Evolutionary conservation across 1,284 basidiomycete species (phyloP).

Genomic region (Quambalaria eucalypti): DNA sequence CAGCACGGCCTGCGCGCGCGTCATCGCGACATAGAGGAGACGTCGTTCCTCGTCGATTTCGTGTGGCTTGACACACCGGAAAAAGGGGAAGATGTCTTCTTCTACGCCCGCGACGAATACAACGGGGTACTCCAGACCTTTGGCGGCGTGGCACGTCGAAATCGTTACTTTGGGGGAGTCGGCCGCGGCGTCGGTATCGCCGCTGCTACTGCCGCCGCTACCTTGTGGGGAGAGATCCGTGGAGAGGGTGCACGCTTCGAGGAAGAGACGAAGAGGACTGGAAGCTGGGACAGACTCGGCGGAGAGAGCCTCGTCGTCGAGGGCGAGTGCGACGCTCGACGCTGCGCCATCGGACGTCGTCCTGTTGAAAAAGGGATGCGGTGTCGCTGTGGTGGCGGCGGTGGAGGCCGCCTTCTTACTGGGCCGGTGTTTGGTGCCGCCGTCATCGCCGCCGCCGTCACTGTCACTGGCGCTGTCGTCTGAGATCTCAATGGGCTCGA

Average conservation of each 20-base stretch:
- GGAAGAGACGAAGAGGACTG: conserved; percentile 62
- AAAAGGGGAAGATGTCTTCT: conserved; percentile 68
- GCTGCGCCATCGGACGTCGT: no score
- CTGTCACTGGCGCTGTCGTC: no score
- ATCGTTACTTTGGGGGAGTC: conserved; percentile 58
- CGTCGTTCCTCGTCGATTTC: conserved; percentile 74
- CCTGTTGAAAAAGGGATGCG: no score
- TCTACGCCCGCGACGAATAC: conserved; percentile 62
- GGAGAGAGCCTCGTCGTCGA: no score
- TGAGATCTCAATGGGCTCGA: no score
- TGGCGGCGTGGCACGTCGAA: conserved; percentile 50
- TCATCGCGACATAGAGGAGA: conserved; percentile 81
- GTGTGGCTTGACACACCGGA: conserved; percentile 56
- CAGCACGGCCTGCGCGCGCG: conserved; percentile 68
- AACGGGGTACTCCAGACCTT: conserved; percentile 85
- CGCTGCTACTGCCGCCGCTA: background rate
- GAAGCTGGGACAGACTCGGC: no score
- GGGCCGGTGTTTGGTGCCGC: no score
- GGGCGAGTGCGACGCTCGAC: no score
- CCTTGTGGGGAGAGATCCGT: conserved; percentile 63
- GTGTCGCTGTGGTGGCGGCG: no score
- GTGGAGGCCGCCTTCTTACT: no score
- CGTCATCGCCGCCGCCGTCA: no score
- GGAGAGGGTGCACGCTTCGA: conserved; percentile 74
- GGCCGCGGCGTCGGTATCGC: conserved; percentile 47